phyloP scores from a whole-genome alignment of 805 yeast genomes.

The Priceomyces fermenticarens region DNA sequence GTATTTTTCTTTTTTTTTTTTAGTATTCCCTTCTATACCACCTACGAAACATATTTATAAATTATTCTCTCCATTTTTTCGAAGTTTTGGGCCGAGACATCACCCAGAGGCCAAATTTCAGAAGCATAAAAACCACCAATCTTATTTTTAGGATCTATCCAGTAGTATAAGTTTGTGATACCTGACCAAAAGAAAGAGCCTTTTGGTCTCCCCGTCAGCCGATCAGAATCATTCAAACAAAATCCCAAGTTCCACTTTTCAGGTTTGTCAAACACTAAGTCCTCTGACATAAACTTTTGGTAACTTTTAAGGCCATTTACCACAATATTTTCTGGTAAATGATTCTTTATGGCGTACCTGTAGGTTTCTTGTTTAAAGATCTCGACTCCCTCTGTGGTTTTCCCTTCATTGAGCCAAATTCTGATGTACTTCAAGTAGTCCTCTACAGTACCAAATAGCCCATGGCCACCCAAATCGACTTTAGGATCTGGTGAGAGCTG shows the following conservation, averaged over 20 bases:
- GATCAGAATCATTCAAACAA: slow-evolving; percentile 17
- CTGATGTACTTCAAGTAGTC: slow-evolving; percentile 40
- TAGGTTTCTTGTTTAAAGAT: slow-evolving; percentile 32
- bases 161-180: slow-evolving; percentile 35
- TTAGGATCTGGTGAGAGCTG: slow-evolving; percentile 11
- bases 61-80: slow-evolving; percentile 12
- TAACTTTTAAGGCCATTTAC: neutral
- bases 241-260: slow-evolving; percentile 29
- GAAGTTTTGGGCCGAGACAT: slow-evolving; percentile 4
- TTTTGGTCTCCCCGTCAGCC: slow-evolving; percentile 34
- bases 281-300: slow-evolving; percentile 2
- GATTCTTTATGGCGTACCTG: slow-evolving; percentile 26
- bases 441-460: slow-evolving; percentile 35
- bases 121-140: slow-evolving; percentile 39
- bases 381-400: slow-evolving; percentile 29
- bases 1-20: too few species aligned
- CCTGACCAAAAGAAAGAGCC: slow-evolving; percentile 42
- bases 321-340: slow-evolving; percentile 20
- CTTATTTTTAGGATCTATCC: slow-evolving; percentile 38
- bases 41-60: slow-evolving; percentile 8
- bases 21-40: too few species aligned
- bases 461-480: slow-evolving; percentile 42
- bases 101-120: slow-evolving; percentile 35
- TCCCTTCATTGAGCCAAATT: slow-evolving; percentile 39
- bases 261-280: slow-evolving; percentile 5